Percentiles rank a stretch among this genome's conserved stretches.
phyloP scores from a whole-genome alignment of 2,329 filamentous ascomycete genomes.

The Macrophomina phaseolina region DNA sequence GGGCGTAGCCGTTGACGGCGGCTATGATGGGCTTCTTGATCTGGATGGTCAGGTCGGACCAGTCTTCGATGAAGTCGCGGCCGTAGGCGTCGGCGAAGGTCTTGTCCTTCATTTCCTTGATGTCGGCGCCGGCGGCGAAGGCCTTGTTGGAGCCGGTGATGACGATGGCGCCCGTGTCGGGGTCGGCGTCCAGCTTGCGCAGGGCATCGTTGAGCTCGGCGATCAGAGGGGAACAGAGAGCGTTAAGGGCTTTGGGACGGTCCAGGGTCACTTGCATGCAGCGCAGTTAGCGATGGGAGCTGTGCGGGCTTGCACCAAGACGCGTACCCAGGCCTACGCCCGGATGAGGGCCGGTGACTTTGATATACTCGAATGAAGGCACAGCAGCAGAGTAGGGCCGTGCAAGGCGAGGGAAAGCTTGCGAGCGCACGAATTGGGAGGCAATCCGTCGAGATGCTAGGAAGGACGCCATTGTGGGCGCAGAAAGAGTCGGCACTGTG shows the following conservation, averaged over 20 bases:
- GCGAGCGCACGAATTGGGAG: constrained; percentile 61
- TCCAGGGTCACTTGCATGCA: constrained; percentile 77
- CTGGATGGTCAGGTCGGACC: constrained; percentile 82
- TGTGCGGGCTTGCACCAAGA: too few species aligned
- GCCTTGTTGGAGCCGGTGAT: constrained; percentile 88
- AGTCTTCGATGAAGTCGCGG: constrained; percentile 90
- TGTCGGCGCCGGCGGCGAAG: constrained; percentile 87
- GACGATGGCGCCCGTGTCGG: constrained; percentile 53
- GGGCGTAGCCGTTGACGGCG: constrained; percentile 90
- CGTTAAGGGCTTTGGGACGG: constrained; percentile 94
- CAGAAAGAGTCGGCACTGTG: background rate
- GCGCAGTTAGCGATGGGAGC: background rate
- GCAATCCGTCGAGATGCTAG: constrained; percentile 66
- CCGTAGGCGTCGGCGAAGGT: constrained; percentile 89
- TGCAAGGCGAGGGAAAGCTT: constrained; percentile 61
- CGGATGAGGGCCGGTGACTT: constrained; percentile 82
- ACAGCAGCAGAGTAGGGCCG: constrained; percentile 54
- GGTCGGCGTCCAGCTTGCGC: constrained; percentile 41
- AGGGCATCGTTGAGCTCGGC: constrained; percentile 68
- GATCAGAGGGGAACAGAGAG: constrained; percentile 89
- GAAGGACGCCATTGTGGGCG: constrained; percentile 53
- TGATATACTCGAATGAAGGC: constrained; percentile 75
- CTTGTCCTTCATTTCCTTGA: constrained; percentile 97
- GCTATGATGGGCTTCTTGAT: constrained; percentile 95
- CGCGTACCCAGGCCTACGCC: constrained; percentile 84